Conservation (phyloP, 2,329 filamentous ascomycete genomes). For the Didymella sp. region DNA sequence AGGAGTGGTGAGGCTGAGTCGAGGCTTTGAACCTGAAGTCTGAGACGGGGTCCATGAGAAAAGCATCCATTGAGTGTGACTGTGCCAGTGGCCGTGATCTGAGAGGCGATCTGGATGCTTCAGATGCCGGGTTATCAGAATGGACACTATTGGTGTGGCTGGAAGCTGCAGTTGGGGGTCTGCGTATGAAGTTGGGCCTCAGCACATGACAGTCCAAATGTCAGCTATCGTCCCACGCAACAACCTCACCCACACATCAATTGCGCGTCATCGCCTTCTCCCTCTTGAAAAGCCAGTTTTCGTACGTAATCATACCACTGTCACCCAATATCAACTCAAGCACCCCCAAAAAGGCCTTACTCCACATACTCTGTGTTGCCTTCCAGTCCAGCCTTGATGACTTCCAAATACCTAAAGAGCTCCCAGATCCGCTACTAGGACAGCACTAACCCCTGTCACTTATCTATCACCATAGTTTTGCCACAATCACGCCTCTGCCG, state of each 20-base stretch:
- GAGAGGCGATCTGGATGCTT: background rate
- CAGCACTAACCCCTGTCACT: too few relatives aligned
- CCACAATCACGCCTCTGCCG: too few relatives aligned
- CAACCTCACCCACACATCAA: background rate
- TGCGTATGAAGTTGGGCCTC: background rate
- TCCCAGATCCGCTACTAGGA: too few relatives aligned
- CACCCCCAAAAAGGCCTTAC: too few relatives aligned
- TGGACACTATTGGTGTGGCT: background rate
- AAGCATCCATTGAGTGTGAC: background rate
- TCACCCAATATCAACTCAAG: too few relatives aligned
- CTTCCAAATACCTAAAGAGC: too few relatives aligned
- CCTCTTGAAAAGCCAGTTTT: too few relatives aligned
- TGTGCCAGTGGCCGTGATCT: background rate
- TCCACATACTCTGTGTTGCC: too few relatives aligned
- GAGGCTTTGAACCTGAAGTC: background rate
- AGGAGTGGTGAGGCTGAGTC: conserved; percentile 3
- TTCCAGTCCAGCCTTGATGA: too few relatives aligned
- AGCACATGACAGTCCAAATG: background rate
- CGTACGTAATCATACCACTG: too few relatives aligned
- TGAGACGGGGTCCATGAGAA: background rate
- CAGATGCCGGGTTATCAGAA: background rate
- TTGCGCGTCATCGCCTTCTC: too few relatives aligned
- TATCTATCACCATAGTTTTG: too few relatives aligned
- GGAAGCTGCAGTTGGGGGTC: background rate
- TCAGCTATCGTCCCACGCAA: background rate